These are phyloP conservation scores for Chaetothyriales sp. DNA, from an alignment of 2,329 filamentous ascomycete genomes.

Conservation along the genomic window DNA sequence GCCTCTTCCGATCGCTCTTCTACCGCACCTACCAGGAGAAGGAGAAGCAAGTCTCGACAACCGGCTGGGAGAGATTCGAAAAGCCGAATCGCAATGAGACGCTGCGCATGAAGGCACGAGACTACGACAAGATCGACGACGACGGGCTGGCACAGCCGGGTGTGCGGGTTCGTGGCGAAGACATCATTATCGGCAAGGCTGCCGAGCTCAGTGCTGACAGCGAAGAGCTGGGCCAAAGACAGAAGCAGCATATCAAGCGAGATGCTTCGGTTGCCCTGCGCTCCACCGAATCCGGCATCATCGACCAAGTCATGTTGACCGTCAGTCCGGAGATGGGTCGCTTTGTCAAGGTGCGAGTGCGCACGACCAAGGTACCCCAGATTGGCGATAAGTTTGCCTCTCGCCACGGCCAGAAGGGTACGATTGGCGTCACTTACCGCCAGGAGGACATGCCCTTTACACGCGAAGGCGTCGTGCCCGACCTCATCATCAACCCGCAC, in stretches of 20 bases:
- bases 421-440: slow-evolving; percentile 94
- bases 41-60: slow-evolving; percentile 90
- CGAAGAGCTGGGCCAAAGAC: slow-evolving; percentile 85
- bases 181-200: slow-evolving; percentile 98
- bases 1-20: slow-evolving; percentile 92
- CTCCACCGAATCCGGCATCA: slow-evolving; percentile 91
- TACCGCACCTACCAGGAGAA: slow-evolving; percentile 96
- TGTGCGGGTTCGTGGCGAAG: slow-evolving; percentile 87
- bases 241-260: slow-evolving; percentile 77
- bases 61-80: slow-evolving; percentile 86
- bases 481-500: slow-evolving; percentile 98
- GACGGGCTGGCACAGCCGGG: slow-evolving; percentile 91
- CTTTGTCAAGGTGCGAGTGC: slow-evolving; percentile 93
- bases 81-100: slow-evolving; percentile 84
- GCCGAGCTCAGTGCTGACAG: slow-evolving; percentile 85
- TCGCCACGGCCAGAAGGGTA: slow-evolving; percentile 97
- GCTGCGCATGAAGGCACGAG: slow-evolving; percentile 71
- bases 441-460: slow-evolving; percentile 99
- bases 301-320: slow-evolving; percentile 84
- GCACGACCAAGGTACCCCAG: slow-evolving; percentile 95
- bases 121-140: slow-evolving; percentile 93
- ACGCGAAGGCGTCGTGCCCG: slow-evolving; percentile 75
- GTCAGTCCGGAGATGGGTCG: slow-evolving; percentile 89
- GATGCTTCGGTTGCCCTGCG: slow-evolving; percentile 91
- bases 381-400: slow-evolving; percentile 99